Evolutionary conservation across 2,329 filamentous ascomycete species (phyloP).

Genomic region (Colletotrichum destructivum): DNA sequence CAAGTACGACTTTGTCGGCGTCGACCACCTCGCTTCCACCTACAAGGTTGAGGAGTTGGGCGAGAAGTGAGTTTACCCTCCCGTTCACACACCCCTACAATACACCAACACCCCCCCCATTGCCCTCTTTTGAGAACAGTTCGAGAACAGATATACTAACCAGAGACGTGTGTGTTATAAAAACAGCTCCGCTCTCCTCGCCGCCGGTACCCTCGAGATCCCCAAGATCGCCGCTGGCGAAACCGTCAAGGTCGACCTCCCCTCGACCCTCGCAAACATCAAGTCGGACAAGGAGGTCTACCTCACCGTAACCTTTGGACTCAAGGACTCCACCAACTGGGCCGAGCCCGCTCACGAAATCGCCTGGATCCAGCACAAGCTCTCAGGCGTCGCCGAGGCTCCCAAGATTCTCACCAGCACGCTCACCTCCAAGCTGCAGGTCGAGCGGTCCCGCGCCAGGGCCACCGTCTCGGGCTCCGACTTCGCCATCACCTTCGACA

Average conservation of each 20-base stretch:
- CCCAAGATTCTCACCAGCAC: constrained; percentile 34
- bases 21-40: constrained; percentile 59
- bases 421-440: constrained; percentile 44
- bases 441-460: constrained; percentile 46
- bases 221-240: constrained; percentile 58
- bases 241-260: constrained; percentile 52
- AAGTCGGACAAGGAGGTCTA: constrained; percentile 57
- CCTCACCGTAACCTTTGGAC: constrained; percentile 61
- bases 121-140: background rate
- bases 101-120: too few relatives aligned
- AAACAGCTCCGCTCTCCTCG: constrained; percentile 47
- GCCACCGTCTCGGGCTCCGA: constrained; percentile 50
- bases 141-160: background rate
- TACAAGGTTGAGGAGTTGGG: constrained; percentile 62
- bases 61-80: constrained; percentile 53
- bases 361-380: constrained; percentile 66
- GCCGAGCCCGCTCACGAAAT: constrained; percentile 67
- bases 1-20: constrained; percentile 63
- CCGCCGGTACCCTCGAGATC: constrained; percentile 56
- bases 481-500: constrained; percentile 62
- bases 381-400: constrained; percentile 49
- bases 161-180: constrained; percentile 23
- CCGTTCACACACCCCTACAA: too few relatives aligned
- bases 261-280: constrained; percentile 47
- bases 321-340: constrained; percentile 64